Percentiles rank a stretch among this genome's conserved stretches.
Conservation (phyloP, 306 rosid genomes). For the Geum urbanum region DNA sequence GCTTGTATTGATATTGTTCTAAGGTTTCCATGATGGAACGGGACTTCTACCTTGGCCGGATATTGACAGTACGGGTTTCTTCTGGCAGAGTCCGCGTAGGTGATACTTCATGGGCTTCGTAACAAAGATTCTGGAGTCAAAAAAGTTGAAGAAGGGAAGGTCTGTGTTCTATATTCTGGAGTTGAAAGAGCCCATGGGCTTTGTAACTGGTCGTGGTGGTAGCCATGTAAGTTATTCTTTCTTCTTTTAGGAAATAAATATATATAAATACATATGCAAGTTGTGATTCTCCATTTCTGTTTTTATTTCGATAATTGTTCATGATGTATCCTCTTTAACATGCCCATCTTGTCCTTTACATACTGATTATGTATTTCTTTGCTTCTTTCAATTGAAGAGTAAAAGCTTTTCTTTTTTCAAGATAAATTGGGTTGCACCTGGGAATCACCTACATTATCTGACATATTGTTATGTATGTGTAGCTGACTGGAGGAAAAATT, state of each 20-base stretch:
- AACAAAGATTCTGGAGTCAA: slow-evolving; percentile 65
- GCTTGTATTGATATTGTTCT: slow-evolving; percentile 44
- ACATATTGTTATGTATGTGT: slow-evolving; percentile 29
- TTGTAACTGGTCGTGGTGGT: slow-evolving; percentile 98
- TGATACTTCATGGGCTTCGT: slow-evolving; percentile 84
- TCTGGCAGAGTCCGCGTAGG: slow-evolving; percentile 79
- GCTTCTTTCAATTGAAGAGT: not conserved
- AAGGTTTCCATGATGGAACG: slow-evolving; percentile 99
- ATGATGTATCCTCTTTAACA: not conserved
- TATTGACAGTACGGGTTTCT: slow-evolving; percentile 85
- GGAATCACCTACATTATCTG: slow-evolving; percentile 22
- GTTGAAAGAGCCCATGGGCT: no score
- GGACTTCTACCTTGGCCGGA: slow-evolving; percentile 85
- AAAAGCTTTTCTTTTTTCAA: slow-evolving; percentile 2
- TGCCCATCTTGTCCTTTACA: not conserved
- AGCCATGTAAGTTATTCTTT: slow-evolving; percentile 57
- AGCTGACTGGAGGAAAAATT: slow-evolving; percentile 93
- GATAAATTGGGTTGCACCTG: not conserved
- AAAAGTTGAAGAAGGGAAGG: slow-evolving; percentile 97
- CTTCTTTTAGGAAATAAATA: no score
- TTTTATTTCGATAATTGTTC: not conserved
- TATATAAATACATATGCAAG: no score
- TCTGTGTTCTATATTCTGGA: slow-evolving; percentile 33
- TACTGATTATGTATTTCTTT: not conserved
- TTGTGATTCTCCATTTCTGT: no score